phyloP scores from a whole-genome alignment of 176 grass and related monocot genomes.

The sorghum (Sorghum bicolor) region DNA sequence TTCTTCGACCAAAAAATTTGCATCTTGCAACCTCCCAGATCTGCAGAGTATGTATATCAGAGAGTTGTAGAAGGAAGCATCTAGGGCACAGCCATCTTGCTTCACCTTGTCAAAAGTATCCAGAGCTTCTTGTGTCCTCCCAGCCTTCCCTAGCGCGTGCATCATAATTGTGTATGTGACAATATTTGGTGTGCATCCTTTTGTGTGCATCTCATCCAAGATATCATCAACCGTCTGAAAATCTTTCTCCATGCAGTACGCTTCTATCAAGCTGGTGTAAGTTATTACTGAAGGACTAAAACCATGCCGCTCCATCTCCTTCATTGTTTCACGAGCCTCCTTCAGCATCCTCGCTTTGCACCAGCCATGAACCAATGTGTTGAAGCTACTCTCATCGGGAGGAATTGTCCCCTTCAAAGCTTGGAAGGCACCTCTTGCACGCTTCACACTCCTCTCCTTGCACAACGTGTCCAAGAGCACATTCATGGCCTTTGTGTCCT shows the following conservation, averaged over 20 bases:
- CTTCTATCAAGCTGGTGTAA: slow-evolving; percentile 81
- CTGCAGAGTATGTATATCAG: slow-evolving; percentile 72
- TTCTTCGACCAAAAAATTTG: slow-evolving; percentile 48
- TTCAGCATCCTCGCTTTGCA: slow-evolving; percentile 72
- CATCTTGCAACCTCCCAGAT: slow-evolving; percentile 54
- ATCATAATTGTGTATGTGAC: slow-evolving; percentile 85
- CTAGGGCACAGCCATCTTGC: slow-evolving; percentile 50
- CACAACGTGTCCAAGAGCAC: slow-evolving; percentile 66
- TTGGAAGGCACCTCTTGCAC: slow-evolving; percentile 57
- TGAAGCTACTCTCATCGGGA: slow-evolving; percentile 67
- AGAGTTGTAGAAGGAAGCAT: slow-evolving; percentile 79
- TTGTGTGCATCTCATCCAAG: slow-evolving; percentile 44
- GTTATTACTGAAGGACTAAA: slow-evolving; percentile 73
- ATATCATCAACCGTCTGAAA: slow-evolving; percentile 46
- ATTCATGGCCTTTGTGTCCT: slow-evolving; percentile 75
- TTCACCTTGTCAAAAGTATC: slow-evolving; percentile 59
- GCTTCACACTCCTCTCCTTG: slow-evolving; percentile 87
- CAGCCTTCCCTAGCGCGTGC: slow-evolving; percentile 64
- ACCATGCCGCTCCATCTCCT: slow-evolving; percentile 65
- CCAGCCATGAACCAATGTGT: slow-evolving; percentile 75
- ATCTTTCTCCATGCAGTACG: slow-evolving; percentile 69
- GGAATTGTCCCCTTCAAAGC: slow-evolving; percentile 44
- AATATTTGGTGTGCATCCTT: slow-evolving; percentile 66
- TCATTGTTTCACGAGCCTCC: slow-evolving; percentile 47
- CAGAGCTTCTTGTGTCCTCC: slow-evolving; percentile 66